phyloP scores from a whole-genome alignment of 2,329 filamentous ascomycete species.

The Rhynchosporium secalis region DNA sequence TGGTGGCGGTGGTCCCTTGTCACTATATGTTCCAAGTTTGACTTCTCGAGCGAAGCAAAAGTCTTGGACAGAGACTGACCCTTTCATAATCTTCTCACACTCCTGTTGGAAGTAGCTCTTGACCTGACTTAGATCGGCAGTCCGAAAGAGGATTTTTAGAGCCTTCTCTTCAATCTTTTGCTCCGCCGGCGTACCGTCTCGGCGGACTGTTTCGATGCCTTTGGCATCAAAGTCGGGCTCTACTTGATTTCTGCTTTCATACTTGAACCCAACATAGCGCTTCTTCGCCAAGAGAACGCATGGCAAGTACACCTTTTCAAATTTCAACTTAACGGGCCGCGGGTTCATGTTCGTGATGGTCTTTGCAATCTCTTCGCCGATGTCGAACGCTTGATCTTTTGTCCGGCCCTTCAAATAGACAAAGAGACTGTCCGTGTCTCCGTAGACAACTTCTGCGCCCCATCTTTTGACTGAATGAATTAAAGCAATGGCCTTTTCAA shows the following conservation, averaged over 20 bases:
- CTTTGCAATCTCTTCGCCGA: slow-evolving; percentile 88
- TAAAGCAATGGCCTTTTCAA: slow-evolving; percentile 88
- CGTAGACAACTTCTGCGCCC: slow-evolving; percentile 96
- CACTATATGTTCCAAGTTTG: slow-evolving; percentile 82
- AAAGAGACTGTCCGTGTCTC: slow-evolving; percentile 95
- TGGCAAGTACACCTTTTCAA: slow-evolving; percentile 97
- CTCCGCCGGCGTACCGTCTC: slow-evolving; percentile 91
- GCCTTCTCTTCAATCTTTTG: slow-evolving; percentile 96
- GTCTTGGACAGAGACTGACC: slow-evolving; percentile 85
- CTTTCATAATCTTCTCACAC: slow-evolving; percentile 89
- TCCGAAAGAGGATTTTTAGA: slow-evolving; percentile 85
- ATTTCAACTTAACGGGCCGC: slow-evolving; percentile 89
- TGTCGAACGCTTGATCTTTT: slow-evolving; percentile 83
- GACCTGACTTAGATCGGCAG: slow-evolving; percentile 82
- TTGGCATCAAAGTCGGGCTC: slow-evolving; percentile 95
- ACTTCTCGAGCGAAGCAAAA: slow-evolving; percentile 96
- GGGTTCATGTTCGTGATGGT: slow-evolving; percentile 89
- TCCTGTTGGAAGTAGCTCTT: slow-evolving; percentile 89
- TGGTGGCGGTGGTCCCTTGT: slow-evolving; percentile 75
- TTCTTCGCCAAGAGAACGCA: slow-evolving; percentile 95
- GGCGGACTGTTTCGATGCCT: slow-evolving; percentile 93
- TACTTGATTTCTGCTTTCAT: slow-evolving; percentile 72
- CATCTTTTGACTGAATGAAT: slow-evolving; percentile 87
- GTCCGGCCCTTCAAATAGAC: slow-evolving; percentile 86
- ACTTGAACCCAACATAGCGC: slow-evolving; percentile 97